Conservation (phyloP, 2,329 filamentous ascomycete genomes). For the Aspergillus ibericus region DNA sequence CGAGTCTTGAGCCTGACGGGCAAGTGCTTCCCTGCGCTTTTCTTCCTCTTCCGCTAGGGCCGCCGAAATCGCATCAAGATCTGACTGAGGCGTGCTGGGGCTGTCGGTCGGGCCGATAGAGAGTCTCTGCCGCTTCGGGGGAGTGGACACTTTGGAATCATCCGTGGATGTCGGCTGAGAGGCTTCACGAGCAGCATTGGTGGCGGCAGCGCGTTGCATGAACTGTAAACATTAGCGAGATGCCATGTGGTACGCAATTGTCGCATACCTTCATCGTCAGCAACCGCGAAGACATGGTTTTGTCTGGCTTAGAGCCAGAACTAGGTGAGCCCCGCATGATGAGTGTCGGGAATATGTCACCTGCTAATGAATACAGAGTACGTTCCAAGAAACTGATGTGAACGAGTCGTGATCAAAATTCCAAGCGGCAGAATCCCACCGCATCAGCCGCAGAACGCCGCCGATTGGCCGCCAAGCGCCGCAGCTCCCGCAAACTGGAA, state of each 20-base stretch:
- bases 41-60: constrained; percentile 44
- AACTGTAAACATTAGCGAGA: constrained; percentile 53
- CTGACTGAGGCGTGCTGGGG: constrained; percentile 30
- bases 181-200: constrained; percentile 46
- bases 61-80: constrained; percentile 42
- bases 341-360: too few species aligned
- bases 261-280: constrained; percentile 88
- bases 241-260: too few species aligned
- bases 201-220: constrained; percentile 83
- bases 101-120: constrained; percentile 25
- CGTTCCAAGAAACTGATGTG: too few species aligned
- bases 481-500: constrained; percentile 30
- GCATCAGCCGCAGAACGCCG: constrained; percentile 13
- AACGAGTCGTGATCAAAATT: neutral
- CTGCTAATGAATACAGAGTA: too few species aligned
- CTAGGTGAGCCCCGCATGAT: constrained; percentile 41
- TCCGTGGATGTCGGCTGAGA: constrained; percentile 54
- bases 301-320: constrained; percentile 58
- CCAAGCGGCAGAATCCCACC: constrained; percentile 22
- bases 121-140: constrained; percentile 39
- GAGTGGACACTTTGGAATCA: constrained; percentile 30
- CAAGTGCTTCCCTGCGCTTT: constrained; percentile 41
- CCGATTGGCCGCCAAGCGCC: constrained; percentile 26
- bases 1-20: constrained; percentile 43
- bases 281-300: constrained; percentile 81